These are phyloP conservation scores for Aegilops tauschii DNA, from an alignment of 176 grass and related monocot species.

Conservation along the genomic window DNA sequence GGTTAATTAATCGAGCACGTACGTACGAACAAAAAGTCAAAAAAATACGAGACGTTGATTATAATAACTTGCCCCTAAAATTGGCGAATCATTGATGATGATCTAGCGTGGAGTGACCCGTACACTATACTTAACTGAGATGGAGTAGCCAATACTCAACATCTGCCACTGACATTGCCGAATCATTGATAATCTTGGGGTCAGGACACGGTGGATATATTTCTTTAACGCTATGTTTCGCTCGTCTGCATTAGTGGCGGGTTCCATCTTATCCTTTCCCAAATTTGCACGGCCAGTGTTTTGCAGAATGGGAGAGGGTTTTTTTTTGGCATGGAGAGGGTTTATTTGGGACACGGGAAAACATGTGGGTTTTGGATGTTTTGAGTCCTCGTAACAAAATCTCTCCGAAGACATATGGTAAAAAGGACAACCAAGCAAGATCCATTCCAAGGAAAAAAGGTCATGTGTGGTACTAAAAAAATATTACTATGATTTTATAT, in stretches of 20 bases:
- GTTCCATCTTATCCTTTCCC: neutral
- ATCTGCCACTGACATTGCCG: neutral
- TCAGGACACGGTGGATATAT: neutral
- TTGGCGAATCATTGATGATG: neutral
- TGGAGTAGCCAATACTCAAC: neutral
- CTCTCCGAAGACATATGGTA: neutral
- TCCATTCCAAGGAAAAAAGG: no score
- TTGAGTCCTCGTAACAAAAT: neutral
- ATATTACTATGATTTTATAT: no score
- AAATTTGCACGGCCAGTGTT: neutral
- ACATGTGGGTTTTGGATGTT: neutral
- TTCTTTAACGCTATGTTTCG: neutral
- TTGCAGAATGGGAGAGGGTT: neutral
- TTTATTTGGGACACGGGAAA: neutral
- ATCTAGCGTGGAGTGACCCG: neutral
- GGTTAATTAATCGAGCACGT: neutral
- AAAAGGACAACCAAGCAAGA: neutral
- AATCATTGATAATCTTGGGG: neutral
- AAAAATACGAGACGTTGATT: neutral
- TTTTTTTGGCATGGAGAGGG: neutral
- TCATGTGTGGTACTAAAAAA: no score
- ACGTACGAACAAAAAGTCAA: neutral
- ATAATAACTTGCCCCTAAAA: neutral
- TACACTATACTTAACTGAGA: neutral
- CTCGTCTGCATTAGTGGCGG: neutral